phyloP scores from a whole-genome alignment of 768 basidiomycete species.

The Sporobolomyces phaffii region DNA sequence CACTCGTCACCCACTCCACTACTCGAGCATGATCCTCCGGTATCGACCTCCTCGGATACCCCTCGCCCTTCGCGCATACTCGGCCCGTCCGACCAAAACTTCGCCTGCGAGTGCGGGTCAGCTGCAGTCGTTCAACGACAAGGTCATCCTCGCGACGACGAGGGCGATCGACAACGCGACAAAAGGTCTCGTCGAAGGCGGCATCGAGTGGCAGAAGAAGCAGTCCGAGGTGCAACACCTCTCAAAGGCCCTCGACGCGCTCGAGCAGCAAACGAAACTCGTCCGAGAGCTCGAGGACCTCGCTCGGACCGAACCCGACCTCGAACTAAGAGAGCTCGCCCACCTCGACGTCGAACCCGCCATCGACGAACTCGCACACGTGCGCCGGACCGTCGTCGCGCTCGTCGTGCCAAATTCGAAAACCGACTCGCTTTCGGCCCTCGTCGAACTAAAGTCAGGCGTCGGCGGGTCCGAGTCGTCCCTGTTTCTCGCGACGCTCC shows the following conservation, averaged over 20 bases:
- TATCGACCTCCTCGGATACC: not conserved
- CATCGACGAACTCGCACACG: not conserved
- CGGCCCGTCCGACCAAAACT: too few relatives aligned
- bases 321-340: slow-evolving; percentile 67
- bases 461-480: slow-evolving; percentile 85
- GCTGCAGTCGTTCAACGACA: slow-evolving; percentile 15
- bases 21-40: not conserved
- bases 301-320: slow-evolving; percentile 58
- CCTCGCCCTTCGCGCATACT: too few relatives aligned
- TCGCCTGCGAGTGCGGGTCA: too few relatives aligned
- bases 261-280: slow-evolving; percentile 17
- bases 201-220: slow-evolving; percentile 10
- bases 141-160: not conserved
- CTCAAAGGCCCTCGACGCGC: not conserved
- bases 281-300: slow-evolving; percentile 30
- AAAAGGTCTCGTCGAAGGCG: not conserved
- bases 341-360: slow-evolving; percentile 31
- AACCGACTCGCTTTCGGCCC: slow-evolving; percentile 52
- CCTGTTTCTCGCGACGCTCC: slow-evolving; percentile 68
- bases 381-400: slow-evolving; percentile 5
- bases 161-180: not conserved
- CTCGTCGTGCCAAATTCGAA: slow-evolving; percentile 27
- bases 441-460: slow-evolving; percentile 86
- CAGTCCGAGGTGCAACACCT: not conserved
- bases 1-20: too few relatives aligned